Percentiles rank a stretch among this genome's conserved stretches.
These are phyloP conservation scores for Hypomontagnella monticulosa DNA, from an alignment of 495 filamentous ascomycete species.

Conservation along the genomic window DNA sequence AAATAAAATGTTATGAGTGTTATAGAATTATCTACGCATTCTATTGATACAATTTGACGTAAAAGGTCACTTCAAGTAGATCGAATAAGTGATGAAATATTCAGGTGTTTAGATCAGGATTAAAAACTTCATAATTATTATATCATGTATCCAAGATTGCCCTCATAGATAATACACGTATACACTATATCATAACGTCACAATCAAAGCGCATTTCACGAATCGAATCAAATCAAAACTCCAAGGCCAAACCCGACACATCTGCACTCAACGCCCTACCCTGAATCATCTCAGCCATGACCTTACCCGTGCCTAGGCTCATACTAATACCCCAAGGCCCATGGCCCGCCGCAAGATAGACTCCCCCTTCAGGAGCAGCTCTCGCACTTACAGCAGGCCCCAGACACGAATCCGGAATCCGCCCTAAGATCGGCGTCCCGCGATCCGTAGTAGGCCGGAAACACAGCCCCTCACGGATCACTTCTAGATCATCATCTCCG, in stretches of 20 bases:
- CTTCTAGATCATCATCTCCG: constrained; percentile 63
- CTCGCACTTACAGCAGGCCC: constrained; percentile 56
- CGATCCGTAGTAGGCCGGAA: constrained; percentile 73
- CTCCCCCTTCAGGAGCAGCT: constrained; percentile 63
- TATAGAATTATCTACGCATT: no score
- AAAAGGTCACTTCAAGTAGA: no score
- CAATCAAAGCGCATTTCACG: not conserved
- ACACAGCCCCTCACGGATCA: constrained; percentile 73
- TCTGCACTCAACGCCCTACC: constrained; percentile 60
- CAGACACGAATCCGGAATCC: constrained; percentile 63
- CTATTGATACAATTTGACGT: no score
- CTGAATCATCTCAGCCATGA: constrained; percentile 70
- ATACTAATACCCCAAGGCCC: constrained; percentile 76
- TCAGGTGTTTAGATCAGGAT: no score
- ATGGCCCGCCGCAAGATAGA: constrained; percentile 78
- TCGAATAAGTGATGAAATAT: no score
- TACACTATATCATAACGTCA: not conserved
- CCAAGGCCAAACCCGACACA: constrained; percentile 57
- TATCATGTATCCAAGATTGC: no score
- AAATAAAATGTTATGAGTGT: no score
- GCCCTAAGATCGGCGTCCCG: constrained; percentile 69
- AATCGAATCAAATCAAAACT: constrained; percentile 14
- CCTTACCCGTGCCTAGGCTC: constrained; percentile 70
- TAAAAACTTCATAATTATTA: no score
- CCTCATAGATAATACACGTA: not conserved